These are phyloP conservation scores for Blastobotrys capitulatus DNA, from an alignment of 1,139 yeast genomes.

Conservation along the genomic window DNA sequence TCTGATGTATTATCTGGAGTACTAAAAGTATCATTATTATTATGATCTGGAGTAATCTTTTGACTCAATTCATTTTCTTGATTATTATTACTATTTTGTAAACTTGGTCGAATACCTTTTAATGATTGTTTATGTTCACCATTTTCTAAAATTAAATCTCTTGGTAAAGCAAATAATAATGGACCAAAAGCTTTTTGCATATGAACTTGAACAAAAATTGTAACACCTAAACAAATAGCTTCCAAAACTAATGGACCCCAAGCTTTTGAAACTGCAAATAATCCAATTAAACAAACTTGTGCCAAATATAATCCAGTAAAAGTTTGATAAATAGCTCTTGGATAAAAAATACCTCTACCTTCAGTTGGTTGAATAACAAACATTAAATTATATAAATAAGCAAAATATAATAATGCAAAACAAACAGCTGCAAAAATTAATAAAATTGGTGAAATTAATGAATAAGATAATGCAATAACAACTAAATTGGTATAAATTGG, in stretches of 20 bases:
- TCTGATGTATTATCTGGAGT: not conserved
- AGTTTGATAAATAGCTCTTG: constrained; percentile 81
- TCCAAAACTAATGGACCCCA: constrained; percentile 91
- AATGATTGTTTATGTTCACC: not conserved
- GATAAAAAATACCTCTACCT: constrained; percentile 79
- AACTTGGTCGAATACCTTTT: not conserved
- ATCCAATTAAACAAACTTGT: constrained; percentile 76
- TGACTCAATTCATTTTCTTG: not conserved
- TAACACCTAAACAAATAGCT: constrained; percentile 55
- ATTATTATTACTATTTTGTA: not conserved
- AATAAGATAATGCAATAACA: constrained; percentile 70
- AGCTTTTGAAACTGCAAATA: constrained; percentile 85
- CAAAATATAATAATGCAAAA: constrained; percentile 67
- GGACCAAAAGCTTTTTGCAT: constrained; percentile 59
- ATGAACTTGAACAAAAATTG: constrained; percentile 60
- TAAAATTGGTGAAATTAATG: constrained; percentile 76
- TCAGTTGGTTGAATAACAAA: constrained; percentile 68
- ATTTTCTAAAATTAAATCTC: constrained; percentile 30
- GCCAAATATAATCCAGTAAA: constrained; percentile 85
- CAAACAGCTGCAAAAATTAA: constrained; percentile 66
- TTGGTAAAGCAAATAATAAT: constrained; percentile 65
- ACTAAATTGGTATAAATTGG: constrained; percentile 81
- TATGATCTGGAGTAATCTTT: not conserved
- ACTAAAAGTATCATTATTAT: not conserved
- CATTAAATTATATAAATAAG: constrained; percentile 72